Conservation (phyloP, 129 eudicot species). For the Saposhnikovia divaricata region DNA sequence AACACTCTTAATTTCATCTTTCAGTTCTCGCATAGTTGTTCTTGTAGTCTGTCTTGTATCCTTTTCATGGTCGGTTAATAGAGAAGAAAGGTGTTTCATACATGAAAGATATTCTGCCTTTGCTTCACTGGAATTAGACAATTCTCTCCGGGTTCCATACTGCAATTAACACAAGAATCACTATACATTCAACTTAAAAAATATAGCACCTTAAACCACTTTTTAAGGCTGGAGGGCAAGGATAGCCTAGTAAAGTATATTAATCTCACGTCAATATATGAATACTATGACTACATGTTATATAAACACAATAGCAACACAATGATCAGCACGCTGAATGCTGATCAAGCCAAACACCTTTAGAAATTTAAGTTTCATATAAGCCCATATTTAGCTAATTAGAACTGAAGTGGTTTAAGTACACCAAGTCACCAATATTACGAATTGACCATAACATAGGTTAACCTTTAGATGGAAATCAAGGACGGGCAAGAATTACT, state of each 20-base stretch:
- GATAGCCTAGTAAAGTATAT: neutral
- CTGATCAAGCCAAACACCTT: neutral
- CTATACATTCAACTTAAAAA: neutral
- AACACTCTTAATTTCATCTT: slow-evolving; percentile 48
- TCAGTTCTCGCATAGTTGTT: slow-evolving; percentile 33
- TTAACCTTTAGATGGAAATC: too few relatives aligned
- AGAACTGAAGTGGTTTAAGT: neutral
- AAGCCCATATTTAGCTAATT: neutral
- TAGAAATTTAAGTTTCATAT: neutral
- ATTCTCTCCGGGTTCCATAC: slow-evolving; percentile 33
- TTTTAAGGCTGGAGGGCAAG: neutral
- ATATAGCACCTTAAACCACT: neutral
- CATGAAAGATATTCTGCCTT: slow-evolving; percentile 63
- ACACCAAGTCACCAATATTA: neutral
- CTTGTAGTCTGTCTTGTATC: slow-evolving; percentile 11
- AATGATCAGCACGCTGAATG: neutral
- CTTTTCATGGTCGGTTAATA: slow-evolving; percentile 15
- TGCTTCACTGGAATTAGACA: slow-evolving; percentile 35
- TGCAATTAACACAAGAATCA: slow-evolving; percentile 23
- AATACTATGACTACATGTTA: neutral
- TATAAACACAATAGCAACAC: neutral
- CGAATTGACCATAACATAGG: too few relatives aligned
- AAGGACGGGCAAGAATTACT: neutral
- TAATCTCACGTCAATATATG: neutral
- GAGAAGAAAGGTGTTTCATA: slow-evolving; percentile 38